Percentiles rank a stretch among this genome's conserved stretches.
phyloP scores from a whole-genome alignment of 1,284 basidiomycete species.

The Xerocomus alliaceus region DNA sequence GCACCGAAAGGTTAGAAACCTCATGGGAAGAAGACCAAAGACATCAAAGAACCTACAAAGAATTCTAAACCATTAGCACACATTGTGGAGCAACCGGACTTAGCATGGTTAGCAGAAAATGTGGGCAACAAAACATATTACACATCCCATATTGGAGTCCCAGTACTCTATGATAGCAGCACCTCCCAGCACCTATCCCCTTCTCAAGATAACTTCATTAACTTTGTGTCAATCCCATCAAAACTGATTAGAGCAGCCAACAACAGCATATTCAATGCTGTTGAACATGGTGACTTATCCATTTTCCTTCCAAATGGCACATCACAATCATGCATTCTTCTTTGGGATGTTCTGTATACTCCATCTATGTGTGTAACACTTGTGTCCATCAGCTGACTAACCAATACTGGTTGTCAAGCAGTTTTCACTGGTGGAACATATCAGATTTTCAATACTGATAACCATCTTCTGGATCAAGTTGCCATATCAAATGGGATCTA shows the following conservation, averaged over 20 bases:
- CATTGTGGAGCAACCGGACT: no score
- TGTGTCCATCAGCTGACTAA: not conserved
- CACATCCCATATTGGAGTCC: not conserved
- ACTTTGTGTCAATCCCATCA: not conserved
- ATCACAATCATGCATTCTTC: not conserved
- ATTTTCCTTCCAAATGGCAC: not conserved
- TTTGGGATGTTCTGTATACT: not conserved
- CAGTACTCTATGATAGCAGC: not conserved
- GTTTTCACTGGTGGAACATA: not conserved
- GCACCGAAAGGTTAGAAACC: constrained; percentile 14
- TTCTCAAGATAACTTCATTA: not conserved
- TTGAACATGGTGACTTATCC: not conserved
- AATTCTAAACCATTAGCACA: no score
- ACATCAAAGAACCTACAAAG: not conserved
- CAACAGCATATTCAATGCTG: not conserved
- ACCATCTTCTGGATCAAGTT: not conserved
- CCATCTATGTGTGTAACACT: not conserved
- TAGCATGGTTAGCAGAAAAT: no score
- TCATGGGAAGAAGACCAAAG: not conserved
- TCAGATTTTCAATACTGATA: not conserved
- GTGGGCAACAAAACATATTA: no score
- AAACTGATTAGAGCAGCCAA: not conserved
- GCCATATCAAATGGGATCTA: not conserved
- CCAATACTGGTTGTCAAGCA: not conserved
- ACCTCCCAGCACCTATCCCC: not conserved